These are phyloP conservation scores for Rosa persica DNA, from an alignment of 306 rosid species.

Conservation along the genomic window DNA sequence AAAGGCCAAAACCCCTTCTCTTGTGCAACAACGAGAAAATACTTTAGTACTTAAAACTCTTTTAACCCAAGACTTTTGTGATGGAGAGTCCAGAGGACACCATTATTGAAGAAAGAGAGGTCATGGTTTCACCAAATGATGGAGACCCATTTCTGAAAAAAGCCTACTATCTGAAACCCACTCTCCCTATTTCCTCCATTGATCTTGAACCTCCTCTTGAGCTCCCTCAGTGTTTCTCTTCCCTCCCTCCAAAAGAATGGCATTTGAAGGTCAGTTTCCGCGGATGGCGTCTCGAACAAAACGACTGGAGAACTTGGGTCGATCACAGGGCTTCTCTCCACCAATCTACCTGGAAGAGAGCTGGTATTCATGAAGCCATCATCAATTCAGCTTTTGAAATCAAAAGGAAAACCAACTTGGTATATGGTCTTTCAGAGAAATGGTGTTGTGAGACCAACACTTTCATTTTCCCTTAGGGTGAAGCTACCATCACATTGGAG, in stretches of 20 bases:
- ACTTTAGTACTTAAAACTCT: too few relatives aligned
- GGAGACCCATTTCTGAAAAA: slow-evolving; percentile 34
- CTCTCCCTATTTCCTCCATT: background rate
- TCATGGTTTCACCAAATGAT: slow-evolving; percentile 56
- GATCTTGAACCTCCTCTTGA: background rate
- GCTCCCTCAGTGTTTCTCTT: background rate
- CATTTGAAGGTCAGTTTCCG: background rate
- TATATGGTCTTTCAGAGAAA: slow-evolving; percentile 33
- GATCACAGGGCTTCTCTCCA: slow-evolving; percentile 29
- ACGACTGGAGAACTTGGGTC: slow-evolving; percentile 26
- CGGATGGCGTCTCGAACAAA: slow-evolving; percentile 4
- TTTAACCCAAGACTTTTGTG: too few relatives aligned
- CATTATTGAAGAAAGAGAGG: slow-evolving; percentile 37
- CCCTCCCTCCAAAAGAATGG: slow-evolving; percentile 2
- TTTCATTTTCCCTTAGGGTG: slow-evolving; percentile 48
- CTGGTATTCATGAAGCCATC: slow-evolving; percentile 44
- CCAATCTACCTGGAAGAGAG: slow-evolving; percentile 42
- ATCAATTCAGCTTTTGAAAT: slow-evolving; percentile 26
- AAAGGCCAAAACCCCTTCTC: background rate
- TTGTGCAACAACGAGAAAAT: too few relatives aligned
- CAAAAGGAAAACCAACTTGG: background rate
- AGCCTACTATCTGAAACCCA: slow-evolving; percentile 37
- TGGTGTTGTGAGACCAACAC: slow-evolving; percentile 42
- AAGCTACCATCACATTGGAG: slow-evolving; percentile 50
- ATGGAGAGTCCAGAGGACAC: slow-evolving; percentile 15